A percentile compares a stretch with the other conserved stretches of the same genome.
Evolutionary conservation across 2,329 filamentous ascomycete genomes (phyloP).

Genomic region (Apiospora marii): DNA sequence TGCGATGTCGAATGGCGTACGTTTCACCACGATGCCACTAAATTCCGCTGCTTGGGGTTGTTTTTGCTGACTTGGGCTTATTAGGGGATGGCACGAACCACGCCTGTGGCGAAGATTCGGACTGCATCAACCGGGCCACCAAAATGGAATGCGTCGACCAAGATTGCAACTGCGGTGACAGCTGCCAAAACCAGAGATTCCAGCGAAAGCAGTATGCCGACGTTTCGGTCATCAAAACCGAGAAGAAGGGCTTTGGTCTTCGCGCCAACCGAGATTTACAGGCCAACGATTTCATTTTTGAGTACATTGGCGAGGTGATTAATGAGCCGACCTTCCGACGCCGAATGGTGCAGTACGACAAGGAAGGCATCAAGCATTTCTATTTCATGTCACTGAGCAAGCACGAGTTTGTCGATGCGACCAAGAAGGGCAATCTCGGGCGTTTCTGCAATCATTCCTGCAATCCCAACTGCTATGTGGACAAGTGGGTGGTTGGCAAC

Average conservation of each 20-base stretch:
- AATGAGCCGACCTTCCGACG: slow-evolving; percentile 88
- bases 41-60: slow-evolving; percentile 29
- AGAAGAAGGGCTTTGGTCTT: slow-evolving; percentile 96
- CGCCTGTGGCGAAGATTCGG: slow-evolving; percentile 94
- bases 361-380: slow-evolving; percentile 98
- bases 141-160: slow-evolving; percentile 92
- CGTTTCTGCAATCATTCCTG: slow-evolving; percentile 99
- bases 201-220: slow-evolving; percentile 88
- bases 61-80: slow-evolving; percentile 33
- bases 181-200: slow-evolving; percentile 95
- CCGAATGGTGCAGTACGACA: slow-evolving; percentile 91
- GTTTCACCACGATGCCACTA: slow-evolving; percentile 46
- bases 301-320: slow-evolving; percentile 98
- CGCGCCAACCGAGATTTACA: slow-evolving; percentile 80
- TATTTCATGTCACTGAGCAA: slow-evolving; percentile 99
- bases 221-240: slow-evolving; percentile 95
- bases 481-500: slow-evolving; percentile 98
- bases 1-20: slow-evolving; percentile 95
- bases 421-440: slow-evolving; percentile 93
- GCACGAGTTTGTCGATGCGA: slow-evolving; percentile 96
- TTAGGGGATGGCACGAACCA: slow-evolving; percentile 72
- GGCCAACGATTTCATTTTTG: slow-evolving; percentile 91
- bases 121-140: slow-evolving; percentile 97
- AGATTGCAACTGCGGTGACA: slow-evolving; percentile 85
- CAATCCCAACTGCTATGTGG: slow-evolving; percentile 98